Evolutionary conservation across 768 basidiomycete species (phyloP).

Genomic region (Psilocybe sp.): DNA sequence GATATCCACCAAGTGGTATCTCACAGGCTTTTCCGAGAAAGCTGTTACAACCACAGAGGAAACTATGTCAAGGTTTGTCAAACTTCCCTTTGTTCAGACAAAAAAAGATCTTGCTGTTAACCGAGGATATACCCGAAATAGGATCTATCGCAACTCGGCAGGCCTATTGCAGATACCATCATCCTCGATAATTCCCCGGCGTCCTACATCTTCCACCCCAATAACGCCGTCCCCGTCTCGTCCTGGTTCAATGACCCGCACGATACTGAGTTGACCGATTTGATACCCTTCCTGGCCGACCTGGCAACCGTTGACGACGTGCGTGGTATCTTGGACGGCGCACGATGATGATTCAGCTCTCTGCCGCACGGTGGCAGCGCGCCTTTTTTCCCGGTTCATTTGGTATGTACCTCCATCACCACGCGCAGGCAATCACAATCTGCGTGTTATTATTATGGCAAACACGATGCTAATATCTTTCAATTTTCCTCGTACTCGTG

Average conservation of each 20-base stretch:
- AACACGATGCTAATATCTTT: not conserved
- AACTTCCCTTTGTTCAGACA: not conserved
- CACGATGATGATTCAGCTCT: constrained; percentile 41
- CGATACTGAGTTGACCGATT: constrained; percentile 94
- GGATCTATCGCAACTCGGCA: constrained; percentile 97
- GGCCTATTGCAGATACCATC: constrained; percentile 90
- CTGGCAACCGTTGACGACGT: constrained; percentile 84
- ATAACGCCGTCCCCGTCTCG: constrained; percentile 98
- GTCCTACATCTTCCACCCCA: constrained; percentile 98
- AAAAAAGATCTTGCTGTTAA: constrained; percentile 5
- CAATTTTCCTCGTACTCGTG: not conserved
- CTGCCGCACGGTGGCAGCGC: not conserved
- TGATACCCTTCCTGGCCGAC: constrained; percentile 92
- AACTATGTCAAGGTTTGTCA: constrained; percentile 93
- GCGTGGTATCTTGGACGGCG: constrained; percentile 86
- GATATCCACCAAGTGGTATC: constrained; percentile 90
- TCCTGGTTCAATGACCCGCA: constrained; percentile 99
- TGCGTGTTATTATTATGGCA: too few species aligned
- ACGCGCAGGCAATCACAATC: too few species aligned
- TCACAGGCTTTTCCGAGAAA: constrained; percentile 94
- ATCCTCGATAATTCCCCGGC: constrained; percentile 99
- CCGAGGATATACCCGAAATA: constrained; percentile 24
- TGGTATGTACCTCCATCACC: not conserved
- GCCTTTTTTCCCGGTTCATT: constrained; percentile 2
- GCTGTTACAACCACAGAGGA: constrained; percentile 98